A percentile compares a stretch with the other conserved stretches of the same genome.
Evolutionary conservation across 1,284 basidiomycete genomes (phyloP).

Genomic region (Kalmanozyma brasiliensis): DNA sequence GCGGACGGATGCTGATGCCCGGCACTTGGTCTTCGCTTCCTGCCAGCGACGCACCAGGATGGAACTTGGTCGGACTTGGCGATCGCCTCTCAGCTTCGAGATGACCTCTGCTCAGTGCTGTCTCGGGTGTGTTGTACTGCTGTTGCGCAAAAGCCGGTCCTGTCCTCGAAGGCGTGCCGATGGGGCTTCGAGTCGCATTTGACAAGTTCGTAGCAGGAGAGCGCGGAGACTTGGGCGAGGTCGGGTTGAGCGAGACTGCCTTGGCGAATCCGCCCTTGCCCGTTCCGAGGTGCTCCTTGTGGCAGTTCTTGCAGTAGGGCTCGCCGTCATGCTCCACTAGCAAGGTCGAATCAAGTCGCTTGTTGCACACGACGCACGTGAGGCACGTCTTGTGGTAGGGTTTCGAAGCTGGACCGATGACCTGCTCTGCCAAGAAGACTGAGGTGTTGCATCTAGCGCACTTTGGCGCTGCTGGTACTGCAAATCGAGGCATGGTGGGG

Average conservation of each 20-base stretch:
- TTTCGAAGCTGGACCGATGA: conserved; percentile 62
- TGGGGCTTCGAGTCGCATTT: conserved; percentile 17
- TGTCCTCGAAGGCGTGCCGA: conserved; percentile 22
- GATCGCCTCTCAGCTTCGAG: conserved; percentile 22
- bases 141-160: conserved; percentile 13
- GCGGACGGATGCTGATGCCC: conserved; percentile 35
- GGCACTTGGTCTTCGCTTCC: conserved; percentile 32
- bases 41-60: conserved; percentile 19
- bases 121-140: conserved; percentile 33
- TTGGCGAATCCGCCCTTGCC: conserved; percentile 65
- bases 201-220: conserved; percentile 21
- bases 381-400: conserved; percentile 66
- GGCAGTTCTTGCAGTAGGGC: conserved; percentile 66
- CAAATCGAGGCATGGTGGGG: conserved; percentile 51
- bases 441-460: conserved; percentile 64
- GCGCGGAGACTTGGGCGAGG: conserved; percentile 45
- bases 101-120: conserved; percentile 18
- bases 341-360: conserved; percentile 63
- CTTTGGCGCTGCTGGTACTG: conserved; percentile 58
- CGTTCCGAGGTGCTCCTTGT: conserved; percentile 62
- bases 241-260: conserved; percentile 61
- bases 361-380: conserved; percentile 64
- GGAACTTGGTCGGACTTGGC: conserved; percentile 43
- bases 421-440: conserved; percentile 66
- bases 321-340: conserved; percentile 66